Base-by-base conservation (phyloP, 345 rosid species). In the Mangifera indica region DNA sequence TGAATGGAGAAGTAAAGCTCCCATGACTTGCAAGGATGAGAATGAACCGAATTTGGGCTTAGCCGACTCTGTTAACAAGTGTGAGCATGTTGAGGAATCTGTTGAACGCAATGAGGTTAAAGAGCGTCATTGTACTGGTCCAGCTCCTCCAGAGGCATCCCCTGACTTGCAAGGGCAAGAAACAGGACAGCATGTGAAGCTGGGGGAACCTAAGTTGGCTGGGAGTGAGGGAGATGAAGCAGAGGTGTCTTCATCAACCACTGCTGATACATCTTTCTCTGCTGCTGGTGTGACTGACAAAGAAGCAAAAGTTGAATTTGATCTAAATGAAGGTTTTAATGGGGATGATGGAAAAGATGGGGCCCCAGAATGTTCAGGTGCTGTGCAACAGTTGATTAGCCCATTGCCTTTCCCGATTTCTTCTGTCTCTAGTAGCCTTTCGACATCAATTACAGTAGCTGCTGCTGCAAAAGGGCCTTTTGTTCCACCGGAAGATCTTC, bases 401-500 rank as follows among this genome's bases (percentile, higher is more conserved):
- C 80, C 80, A 49, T 71, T 71, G 71, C 82, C 88, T 60, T 74
- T 75, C 53, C 70, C 88, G 59, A 70, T 80, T 37, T 77, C 89
- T 83, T 83, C 89, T 11, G 37, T 82, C 15, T 75, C 91, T 0
- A 76, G 82, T 69, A 61, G 85, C 73, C 79, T 78, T 56, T 87
- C 89, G 79, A 84, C 89, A 48, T 91, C 93, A 40, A 75, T 93
- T 69, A 87, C 98, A 17, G 89, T 89, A 32, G 85, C 93, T 71
- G 91, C 98, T 74, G 93, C 98, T 71, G 95, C 97, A 32, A 94
- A 94, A 73, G 87, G 97, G 57, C 76, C 91, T 2, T 94, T 94
- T 86, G 85, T 90, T 55, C 97, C 93, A 3, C 93, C 87, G 14
- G 89, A 87, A n/a, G 88, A 94, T 71, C 71, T 89, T 13, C 72